A percentile compares a stretch with the other conserved stretches of the same genome.
Evolutionary conservation across 176 grass and related monocot genomes (phyloP).

Genomic region (Saccharum officinarum): DNA sequence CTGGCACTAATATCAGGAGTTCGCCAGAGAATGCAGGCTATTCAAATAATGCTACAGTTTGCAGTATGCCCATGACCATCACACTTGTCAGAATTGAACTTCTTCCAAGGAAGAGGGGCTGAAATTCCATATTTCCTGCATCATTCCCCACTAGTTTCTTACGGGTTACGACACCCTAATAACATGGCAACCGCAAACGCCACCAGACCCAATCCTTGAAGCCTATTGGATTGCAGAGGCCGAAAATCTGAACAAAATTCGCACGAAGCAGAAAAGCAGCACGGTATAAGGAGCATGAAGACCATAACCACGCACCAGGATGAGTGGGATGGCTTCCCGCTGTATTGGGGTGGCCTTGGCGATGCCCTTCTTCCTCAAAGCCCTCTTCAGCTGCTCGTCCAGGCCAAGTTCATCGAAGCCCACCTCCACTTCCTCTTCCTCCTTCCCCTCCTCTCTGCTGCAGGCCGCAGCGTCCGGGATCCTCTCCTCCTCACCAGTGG

Average conservation of each 20-base stretch:
- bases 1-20: not conserved
- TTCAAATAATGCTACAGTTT: not conserved
- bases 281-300: not conserved
- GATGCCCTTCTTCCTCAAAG: slow-evolving; percentile 80
- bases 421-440: slow-evolving; percentile 60
- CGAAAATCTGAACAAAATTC: not conserved
- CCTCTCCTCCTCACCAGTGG: not conserved
- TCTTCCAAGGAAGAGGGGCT: not conserved
- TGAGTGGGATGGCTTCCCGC: slow-evolving; percentile 77
- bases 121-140: not conserved
- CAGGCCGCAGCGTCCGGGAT: not conserved
- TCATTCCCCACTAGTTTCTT: not conserved
- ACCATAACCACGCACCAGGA: slow-evolving; percentile 50
- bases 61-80: not conserved
- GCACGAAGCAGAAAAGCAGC: not conserved
- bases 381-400: slow-evolving; percentile 78
- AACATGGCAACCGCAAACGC: not conserved
- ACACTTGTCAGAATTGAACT: not conserved
- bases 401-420: slow-evolving; percentile 75
- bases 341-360: slow-evolving; percentile 70
- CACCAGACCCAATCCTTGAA: not conserved
- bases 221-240: not conserved
- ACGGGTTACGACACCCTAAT: not conserved
- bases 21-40: slow-evolving; percentile 46
- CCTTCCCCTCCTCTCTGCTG: slow-evolving; percentile 7